Conservation (phyloP, 352 stramenopile genomes). For the Globisporangium mamillatum region DNA sequence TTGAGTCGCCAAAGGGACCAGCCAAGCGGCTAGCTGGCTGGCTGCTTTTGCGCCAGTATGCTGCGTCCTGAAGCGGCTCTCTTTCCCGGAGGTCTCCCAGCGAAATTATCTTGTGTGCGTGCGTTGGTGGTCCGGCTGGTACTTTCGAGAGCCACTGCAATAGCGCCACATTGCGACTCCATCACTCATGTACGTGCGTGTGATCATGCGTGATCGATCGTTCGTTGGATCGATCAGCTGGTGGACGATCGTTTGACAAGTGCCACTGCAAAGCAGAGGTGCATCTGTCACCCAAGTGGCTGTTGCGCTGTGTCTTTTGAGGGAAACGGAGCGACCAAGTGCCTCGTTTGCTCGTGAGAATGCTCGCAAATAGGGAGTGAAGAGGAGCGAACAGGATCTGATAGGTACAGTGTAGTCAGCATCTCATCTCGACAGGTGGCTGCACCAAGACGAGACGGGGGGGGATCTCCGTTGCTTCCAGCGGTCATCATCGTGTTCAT, state of each 20-base stretch:
- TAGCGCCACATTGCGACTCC: neutral
- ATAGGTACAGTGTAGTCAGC: neutral
- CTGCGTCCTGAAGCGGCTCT: neutral
- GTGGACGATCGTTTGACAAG: neutral
- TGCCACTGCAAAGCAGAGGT: neutral
- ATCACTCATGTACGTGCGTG: neutral
- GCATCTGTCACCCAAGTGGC: neutral
- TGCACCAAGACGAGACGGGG: neutral
- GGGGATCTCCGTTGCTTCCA: neutral
- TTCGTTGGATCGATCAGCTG: neutral
- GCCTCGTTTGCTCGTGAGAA: neutral
- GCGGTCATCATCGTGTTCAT: neutral
- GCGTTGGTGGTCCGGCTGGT: neutral
- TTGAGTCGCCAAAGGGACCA: neutral
- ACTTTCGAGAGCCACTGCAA: neutral
- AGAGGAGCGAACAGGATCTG: neutral
- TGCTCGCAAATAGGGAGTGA: too few species aligned
- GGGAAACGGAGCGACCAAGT: neutral
- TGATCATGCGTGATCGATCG: neutral
- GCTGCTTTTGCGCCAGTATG: neutral
- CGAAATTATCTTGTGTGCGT: neutral
- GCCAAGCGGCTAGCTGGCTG: neutral
- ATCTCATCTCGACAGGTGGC: neutral
- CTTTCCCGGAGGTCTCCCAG: neutral
- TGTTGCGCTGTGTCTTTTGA: neutral